Percentiles rank a stretch among this genome's conserved stretches.
phyloP scores from a whole-genome alignment of 1,284 basidiomycete species.

The Rhodotorula sp. region DNA sequence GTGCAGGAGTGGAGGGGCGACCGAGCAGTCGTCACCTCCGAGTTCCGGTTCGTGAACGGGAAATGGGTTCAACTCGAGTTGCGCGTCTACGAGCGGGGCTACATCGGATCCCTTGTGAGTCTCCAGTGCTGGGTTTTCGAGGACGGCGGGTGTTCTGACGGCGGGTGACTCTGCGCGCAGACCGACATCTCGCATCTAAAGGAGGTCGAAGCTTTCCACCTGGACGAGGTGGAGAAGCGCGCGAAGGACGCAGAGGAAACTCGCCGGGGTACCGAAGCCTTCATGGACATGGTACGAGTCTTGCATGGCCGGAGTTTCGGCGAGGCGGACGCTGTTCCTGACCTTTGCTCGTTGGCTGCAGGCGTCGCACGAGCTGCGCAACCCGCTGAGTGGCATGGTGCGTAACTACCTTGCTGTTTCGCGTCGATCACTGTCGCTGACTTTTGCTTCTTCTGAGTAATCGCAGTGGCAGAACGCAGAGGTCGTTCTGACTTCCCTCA shows the following conservation, averaged over 20 bases:
- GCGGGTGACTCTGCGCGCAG: conserved; percentile 9
- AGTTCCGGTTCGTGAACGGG: conserved; percentile 24
- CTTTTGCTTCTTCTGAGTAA: too few species aligned
- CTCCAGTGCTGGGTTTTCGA: neutral
- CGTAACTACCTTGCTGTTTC: too few species aligned
- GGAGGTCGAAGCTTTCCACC: conserved; percentile 38
- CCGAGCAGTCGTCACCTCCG: conserved; percentile 2
- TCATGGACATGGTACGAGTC: too few species aligned
- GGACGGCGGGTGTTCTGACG: too few species aligned
- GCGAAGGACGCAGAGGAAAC: conserved; percentile 41
- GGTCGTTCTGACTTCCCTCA: conserved; percentile 34
- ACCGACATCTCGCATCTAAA: conserved; percentile 44
- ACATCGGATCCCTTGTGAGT: conserved; percentile 3
- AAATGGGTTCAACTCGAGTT: conserved; percentile 23
- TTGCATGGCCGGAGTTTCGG: too few species aligned
- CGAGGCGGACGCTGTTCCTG: too few species aligned
- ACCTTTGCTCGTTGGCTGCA: too few species aligned
- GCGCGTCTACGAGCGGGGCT: neutral
- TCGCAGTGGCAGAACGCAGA: conserved; percentile 41
- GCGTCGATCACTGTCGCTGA: too few species aligned
- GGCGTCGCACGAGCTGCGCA: too few species aligned
- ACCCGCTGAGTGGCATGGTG: too few species aligned
- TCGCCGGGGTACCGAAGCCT: conserved; percentile 20
- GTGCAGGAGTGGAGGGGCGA: conserved; percentile 3
- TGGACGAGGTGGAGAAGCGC: conserved; percentile 40